phyloP scores from a whole-genome alignment of 345 rosid species.

The Eucalyptus pauciflora region DNA sequence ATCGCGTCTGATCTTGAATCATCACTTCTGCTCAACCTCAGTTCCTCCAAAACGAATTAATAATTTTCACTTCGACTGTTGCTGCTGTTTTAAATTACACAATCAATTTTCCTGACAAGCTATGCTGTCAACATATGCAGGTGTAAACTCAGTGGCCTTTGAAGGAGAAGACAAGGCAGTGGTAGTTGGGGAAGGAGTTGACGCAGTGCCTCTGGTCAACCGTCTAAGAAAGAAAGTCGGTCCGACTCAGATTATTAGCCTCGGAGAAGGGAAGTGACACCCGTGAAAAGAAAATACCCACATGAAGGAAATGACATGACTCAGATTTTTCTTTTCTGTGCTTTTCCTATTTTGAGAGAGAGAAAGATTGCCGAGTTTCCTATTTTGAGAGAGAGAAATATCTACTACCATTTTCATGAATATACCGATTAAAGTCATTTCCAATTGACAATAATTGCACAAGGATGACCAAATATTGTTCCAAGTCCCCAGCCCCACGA shows the following conservation, averaged over 20 bases:
- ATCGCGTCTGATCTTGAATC: neutral
- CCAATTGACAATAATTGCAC: neutral
- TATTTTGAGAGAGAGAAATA: no score
- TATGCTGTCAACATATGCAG: conserved; percentile 1
- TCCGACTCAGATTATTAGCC: conserved; percentile 11
- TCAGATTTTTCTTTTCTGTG: neutral
- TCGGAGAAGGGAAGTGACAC: conserved; percentile 6
- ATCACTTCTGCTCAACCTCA: neutral
- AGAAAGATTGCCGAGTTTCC: neutral
- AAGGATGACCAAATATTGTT: neutral
- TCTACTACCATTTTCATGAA: neutral
- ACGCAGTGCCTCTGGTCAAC: conserved; percentile 12
- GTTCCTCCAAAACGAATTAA: neutral
- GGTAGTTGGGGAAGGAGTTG: conserved; percentile 29
- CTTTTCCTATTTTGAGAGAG: neutral
- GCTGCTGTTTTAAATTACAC: neutral
- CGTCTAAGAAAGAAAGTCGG: conserved; percentile 43
- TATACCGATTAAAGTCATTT: neutral
- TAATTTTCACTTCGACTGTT: neutral
- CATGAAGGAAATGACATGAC: neutral
- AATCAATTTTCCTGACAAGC: neutral
- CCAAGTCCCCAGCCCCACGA: neutral
- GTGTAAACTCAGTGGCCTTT: conserved; percentile 23
- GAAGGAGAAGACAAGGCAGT: conserved; percentile 42
- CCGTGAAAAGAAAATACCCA: neutral